Evolutionary conservation across 148 eudicot species (phyloP), one percentile per base, ranked within the genome.

Genomic region (Linanthus parryae): DNA sequence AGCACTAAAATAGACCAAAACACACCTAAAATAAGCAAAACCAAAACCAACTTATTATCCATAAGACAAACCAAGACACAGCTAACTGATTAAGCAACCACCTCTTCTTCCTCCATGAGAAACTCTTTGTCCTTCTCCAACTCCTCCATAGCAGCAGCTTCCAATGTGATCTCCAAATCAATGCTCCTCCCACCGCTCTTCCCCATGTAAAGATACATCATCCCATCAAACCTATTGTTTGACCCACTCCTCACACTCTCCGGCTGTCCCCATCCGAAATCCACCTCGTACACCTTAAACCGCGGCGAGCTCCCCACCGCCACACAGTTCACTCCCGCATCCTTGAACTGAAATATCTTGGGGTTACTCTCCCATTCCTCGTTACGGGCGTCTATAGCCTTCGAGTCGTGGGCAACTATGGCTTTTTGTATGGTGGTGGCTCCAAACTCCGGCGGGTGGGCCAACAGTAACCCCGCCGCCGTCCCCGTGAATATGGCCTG

Each of bases 241-340:
- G 59, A 42, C 30, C 99, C 99, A 39, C 96, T 88, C 59, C 99
- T 53, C n/a, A 92, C 99, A 26, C 79, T 71, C 58, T 84, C 96
- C 17, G 99, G 91, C 46, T 55, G 56, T 18, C 96, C 99, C 22
- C 62, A 87, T 38, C 98, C 99, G 54, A 84, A 92, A 40, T 92
- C 96, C 51, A 92, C 79, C 6, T 92, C 91, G 60, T 92, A 92
- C 5, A 92, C 98, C 71, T 82, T 79, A 44, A 92, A 92, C 68
- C 99, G 33, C 35, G 99, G 99, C 38, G 96, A 92, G 26, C 94
- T 83, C 13, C 99, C 99, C 2, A 92, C 91, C 11, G 99, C 99
- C 29, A 92, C 99, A 31, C 96, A 92, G 61, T 92, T 92, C 55
- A 70, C 63, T 1, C 96, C 99, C 2, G 96, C 98, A 22, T 92